Conservation (phyloP, 1,284 basidiomycete species). For the Lentinula novae-zelandiae region DNA sequence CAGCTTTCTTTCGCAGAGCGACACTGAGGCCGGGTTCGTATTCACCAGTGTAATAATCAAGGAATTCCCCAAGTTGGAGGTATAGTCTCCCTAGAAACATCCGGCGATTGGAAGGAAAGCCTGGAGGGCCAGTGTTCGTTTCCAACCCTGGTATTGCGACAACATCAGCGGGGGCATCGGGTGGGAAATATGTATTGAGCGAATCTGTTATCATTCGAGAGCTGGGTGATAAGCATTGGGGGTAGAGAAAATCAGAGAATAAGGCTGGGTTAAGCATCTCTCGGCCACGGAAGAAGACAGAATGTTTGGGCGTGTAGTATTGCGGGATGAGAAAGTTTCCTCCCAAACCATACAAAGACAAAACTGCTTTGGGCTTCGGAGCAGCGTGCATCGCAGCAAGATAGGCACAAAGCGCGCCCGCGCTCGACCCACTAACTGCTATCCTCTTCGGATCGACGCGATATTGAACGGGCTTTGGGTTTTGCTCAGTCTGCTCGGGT, state of each 20-base stretch:
- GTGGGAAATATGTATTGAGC: constrained; percentile 8
- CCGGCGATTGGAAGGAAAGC: constrained; percentile 12
- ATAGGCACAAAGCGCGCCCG: constrained; percentile 12
- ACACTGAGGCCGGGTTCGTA: constrained; percentile 13
- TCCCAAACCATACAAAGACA: constrained; percentile 10
- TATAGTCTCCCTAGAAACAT: constrained; percentile 12
- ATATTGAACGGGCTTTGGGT: neutral
- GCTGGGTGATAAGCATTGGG: neutral
- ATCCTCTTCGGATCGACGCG: constrained; percentile 9
- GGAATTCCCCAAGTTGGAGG: constrained; percentile 13
- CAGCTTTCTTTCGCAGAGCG: neutral
- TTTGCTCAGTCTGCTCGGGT: neutral
- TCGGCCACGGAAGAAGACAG: constrained; percentile 8
- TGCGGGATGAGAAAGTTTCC: constrained; percentile 12
- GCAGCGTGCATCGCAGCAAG: constrained; percentile 10
- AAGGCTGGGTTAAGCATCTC: constrained; percentile 7
- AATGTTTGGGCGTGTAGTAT: constrained; percentile 3
- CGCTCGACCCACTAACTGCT: constrained; percentile 10
- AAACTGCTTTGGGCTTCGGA: constrained; percentile 6
- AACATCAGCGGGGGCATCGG: constrained; percentile 2
- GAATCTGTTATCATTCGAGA: constrained; percentile 2
- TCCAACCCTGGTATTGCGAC: neutral
- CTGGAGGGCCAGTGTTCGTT: constrained; percentile 5
- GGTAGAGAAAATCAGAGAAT: constrained; percentile 7
- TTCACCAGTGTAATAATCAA: constrained; percentile 16